Base-by-base conservation (phyloP, 805 yeast species). In the Pichia exigua region DNA sequence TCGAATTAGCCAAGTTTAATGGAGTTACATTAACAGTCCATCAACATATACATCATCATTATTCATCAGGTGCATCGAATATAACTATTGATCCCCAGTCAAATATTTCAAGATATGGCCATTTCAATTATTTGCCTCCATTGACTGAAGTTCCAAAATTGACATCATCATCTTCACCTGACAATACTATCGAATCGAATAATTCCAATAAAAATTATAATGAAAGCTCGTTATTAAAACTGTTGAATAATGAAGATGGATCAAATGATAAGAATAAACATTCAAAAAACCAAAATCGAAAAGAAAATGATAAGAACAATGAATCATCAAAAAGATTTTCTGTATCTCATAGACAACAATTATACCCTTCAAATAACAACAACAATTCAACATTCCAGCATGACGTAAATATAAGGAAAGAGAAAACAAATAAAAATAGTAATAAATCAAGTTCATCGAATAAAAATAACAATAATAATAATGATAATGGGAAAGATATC, bases 21-120 rank as follows among this genome's bases (percentile, higher is more conserved):
- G 74, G 77, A 20, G 68, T 85, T 43, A 74, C 78, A 44, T 73
- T 89, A 15, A 82, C 89, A 4, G 78, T 89, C 21, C 95, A 89
- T 67, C 96, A 89, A 64, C 96, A 87, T 65, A 82, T 85, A 45
- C 92, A 87, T 65, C 87, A 87, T 63, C 90, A 86, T 66, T 83
- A 85, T 65, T 73, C 75, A 9, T 75, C 79, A 2, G 76, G 74
- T 42, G 54, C 69, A 4, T 51, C 69, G 12, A 47, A 21, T 32
- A 40, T 38, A 6, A 49, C 65, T 26, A 45, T 71, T 21, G 79
- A 76, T 49, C 78, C 81, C 6, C 85, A 80, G 49, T 67, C 80
- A 4, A 79, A 77, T 38, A 68, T 81, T 2, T 73, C 77, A 44
- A 68, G 91, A 61, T 78, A 72, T 53, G 82, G 82, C 46, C 94